Base-by-base conservation (phyloP, 768 basidiomycete species). In the Polyporus arcularius region DNA sequence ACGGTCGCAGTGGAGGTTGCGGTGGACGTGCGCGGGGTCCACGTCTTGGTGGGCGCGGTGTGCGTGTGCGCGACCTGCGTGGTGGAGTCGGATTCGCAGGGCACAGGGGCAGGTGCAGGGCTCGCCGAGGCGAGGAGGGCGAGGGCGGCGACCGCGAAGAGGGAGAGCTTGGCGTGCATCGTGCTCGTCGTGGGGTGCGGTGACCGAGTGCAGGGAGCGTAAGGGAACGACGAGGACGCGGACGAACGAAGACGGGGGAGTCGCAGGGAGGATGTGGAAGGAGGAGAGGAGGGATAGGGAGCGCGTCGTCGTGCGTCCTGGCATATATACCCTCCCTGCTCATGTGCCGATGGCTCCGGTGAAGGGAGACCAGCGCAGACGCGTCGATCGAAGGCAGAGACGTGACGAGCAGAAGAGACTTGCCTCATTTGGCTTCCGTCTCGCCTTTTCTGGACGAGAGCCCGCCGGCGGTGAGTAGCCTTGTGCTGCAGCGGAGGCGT, bases 91-190 rank as follows among this genome's bases (percentile, higher is more conserved):
- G 54, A 38, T 9, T 56, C 60, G 35, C 41, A 61, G 21, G 21
- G 21, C 26, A 51, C 54, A 21, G n/a, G 40, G 58, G 46, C 43
- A 14, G 54, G 54, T 3, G 32, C 32, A 12, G 45, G 45, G 45
- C 14, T 61, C 1, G 60, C 60, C 43, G 41, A n/a, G 4, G 55
- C 55, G 35, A 56, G 42, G 35, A 56, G 43, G 15, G 60, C 60
- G 26, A 61, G 60, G 7, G 60, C 48, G 38, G 41, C 35, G 38
- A 49, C 39, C 38, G 48, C 28, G 43, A 61, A 4, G 54, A 61
- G 42, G 49, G 60, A 52, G 42, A 61, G 50, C n/a, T 51, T 40
- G 26, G 56, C 16, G 39, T 55, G 49, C 60, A 61, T 61, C 18
- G 14, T 46, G 52, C 35, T 35, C 7, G 6, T 26, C 1, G 46